Evolutionary conservation across 2,329 filamentous ascomycete genomes (phyloP).

Genomic region (Neurospora crassa): DNA sequence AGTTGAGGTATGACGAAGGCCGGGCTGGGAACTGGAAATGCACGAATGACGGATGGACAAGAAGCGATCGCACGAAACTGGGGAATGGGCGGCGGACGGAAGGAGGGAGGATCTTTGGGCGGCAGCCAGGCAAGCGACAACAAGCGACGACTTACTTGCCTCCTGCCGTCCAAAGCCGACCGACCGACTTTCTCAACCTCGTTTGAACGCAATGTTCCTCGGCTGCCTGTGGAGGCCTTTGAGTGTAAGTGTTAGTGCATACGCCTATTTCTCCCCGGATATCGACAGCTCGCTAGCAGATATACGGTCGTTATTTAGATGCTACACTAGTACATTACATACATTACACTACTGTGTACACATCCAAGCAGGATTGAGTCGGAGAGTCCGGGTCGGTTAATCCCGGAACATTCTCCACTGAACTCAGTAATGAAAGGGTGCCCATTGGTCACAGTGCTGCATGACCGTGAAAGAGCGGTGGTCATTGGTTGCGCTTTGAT

Average conservation of each 20-base stretch:
- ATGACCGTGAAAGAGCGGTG: background rate
- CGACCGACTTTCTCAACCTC: background rate
- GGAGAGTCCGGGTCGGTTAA: background rate
- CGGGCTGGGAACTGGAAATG: background rate
- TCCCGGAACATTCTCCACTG: background rate
- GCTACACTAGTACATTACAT: background rate
- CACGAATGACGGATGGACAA: background rate
- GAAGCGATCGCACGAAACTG: background rate
- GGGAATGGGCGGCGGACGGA: background rate
- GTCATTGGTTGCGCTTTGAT: background rate
- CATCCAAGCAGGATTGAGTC: background rate
- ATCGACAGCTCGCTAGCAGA: background rate
- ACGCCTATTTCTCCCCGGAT: background rate
- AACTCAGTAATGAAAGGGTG: background rate
- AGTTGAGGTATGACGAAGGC: background rate
- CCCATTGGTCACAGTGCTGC: background rate
- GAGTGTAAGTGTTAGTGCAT: background rate
- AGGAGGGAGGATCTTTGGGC: background rate
- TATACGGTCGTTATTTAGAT: background rate
- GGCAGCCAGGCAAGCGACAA: background rate
- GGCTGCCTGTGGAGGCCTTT: background rate
- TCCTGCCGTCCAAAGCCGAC: background rate
- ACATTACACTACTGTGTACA: no score
- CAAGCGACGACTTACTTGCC: background rate
- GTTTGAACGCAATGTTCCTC: background rate